These are phyloP conservation scores for Rosa rugosa DNA, from an alignment of 306 rosid species.

Conservation along the genomic window DNA sequence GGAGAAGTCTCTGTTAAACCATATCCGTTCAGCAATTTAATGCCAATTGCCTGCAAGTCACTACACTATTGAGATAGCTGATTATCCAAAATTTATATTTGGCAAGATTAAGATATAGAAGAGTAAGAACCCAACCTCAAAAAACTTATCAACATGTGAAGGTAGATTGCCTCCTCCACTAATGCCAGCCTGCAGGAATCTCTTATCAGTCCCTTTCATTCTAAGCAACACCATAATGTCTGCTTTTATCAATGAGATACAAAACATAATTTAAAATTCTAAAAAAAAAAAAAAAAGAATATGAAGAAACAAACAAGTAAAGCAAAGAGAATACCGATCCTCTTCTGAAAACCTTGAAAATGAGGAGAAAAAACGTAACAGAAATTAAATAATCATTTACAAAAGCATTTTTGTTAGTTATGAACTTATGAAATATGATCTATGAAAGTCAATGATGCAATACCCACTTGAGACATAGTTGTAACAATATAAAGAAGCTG, in stretches of 20 bases:
- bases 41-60: constrained; percentile 72
- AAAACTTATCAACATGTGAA: constrained; percentile 72
- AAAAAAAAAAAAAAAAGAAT: not conserved
- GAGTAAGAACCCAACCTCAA: constrained; percentile 59
- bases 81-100: not conserved
- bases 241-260: constrained; percentile 17
- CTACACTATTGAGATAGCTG: constrained; percentile 7
- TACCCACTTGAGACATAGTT: not conserved
- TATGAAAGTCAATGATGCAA: not conserved
- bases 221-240: constrained; percentile 25
- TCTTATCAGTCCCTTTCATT: constrained; percentile 18
- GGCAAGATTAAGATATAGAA: not conserved
- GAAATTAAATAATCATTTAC: not conserved
- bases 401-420: not conserved
- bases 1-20: constrained; percentile 96
- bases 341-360: not conserved
- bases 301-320: not conserved
- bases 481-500: not conserved
- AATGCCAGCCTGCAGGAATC: constrained; percentile 76
- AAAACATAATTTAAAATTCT: not conserved
- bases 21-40: constrained; percentile 83
- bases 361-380: not conserved
- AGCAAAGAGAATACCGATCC: not conserved
- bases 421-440: not conserved
- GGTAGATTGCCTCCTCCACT: constrained; percentile 95